Base-by-base conservation (phyloP, 768 basidiomycete genomes). In the Candolleomyces aberdarensis region DNA sequence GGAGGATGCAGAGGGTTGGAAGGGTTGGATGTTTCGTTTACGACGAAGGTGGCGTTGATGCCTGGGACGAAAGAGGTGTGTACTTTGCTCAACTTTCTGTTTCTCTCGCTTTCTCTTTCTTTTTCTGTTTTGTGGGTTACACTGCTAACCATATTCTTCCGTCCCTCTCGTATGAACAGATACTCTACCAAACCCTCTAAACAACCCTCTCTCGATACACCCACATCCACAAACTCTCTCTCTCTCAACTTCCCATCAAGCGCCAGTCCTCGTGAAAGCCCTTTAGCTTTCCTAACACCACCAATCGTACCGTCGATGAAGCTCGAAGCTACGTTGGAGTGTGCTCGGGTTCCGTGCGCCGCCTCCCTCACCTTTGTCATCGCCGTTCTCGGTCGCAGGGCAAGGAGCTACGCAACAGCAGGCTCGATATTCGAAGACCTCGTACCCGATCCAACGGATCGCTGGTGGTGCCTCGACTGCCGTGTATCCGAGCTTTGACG, bases 181-280 rank as follows among this genome's bases (percentile, higher is more conserved):
- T 70, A 19, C 58, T 80, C 3, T 79, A 79, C 64, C 79, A 77
- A 62, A 73, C 41, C 69, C 79, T 1, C 72, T 75, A 76, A 41
- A 60, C 72, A 15, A 72, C 78, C 0, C 63, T 82, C 10, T 72
- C 78, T 11, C 74, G 78, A 49, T 81, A 78, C 62, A 66, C 70
- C 47, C 64, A 69, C 8, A 74, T 81, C n/a, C 66, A 70, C 3
- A 65, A 64, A 9, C 66, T 81, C 15, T 61, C 58, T 81, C 15
- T 61, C 58, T 13, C 65, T 78, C 22, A 26, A 3, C 51, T 52
- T 52, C 54, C 65, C n/a, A 36, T 57, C 57, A 31, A n/a, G 39
- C 40, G 41, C 20, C 19, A 26, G 40, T 26, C 8, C 41, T 19
- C 20, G 52, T 10, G 6, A 19, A 5, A n/a, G 29, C 49, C 39